Evolutionary conservation across 2,329 filamentous ascomycete species (phyloP), one percentile per base, ranked within the genome.

Genomic region (Apiospora koreana): DNA sequence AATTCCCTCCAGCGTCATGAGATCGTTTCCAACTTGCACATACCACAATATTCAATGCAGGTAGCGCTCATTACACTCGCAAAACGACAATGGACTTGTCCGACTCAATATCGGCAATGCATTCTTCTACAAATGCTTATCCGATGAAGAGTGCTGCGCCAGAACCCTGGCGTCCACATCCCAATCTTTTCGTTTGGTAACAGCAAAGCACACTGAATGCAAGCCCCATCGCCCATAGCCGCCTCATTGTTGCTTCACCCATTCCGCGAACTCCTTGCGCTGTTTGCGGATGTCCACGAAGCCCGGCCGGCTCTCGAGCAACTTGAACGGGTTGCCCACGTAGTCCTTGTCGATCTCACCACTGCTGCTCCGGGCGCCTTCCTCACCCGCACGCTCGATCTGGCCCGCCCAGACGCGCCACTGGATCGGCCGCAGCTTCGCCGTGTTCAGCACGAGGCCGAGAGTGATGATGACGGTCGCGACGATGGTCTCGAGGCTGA

Each of bases 251-350:
- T 71, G 79, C 77, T 86, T 86, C 43, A 90, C 87, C 94, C 93
- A 97, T 72, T 91, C 87, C 21, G 89, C 87, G 84, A 97, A 97
- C 71, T 95, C 93, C 78, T 87, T 90, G 78, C 93, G 88, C 82
- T 94, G 87, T 80, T 90, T 92, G 80, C 94, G 91, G 73, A 98
- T 93, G 83, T 99, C 94, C 83, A 94, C 88, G 77, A 98, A 99
- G 1, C 94, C 92, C 65, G 91, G 89, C 74, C 96, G 86, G 71
- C 93, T 91, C 82, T 98, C 95, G 71, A 98, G 81, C 64, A 89
- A 86, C 67, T 85, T 86, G 80, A 95, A 98, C 7, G 95, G 94
- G 78, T 97, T 97, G 21, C 92, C 92, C 16, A 88, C 83, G 73
- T 87, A 92, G 72, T 91, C 89, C 79, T 89, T 91, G 77, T 94